phyloP scores from a whole-genome alignment of 345 rosid genomes.

The Melaleuca quinquenervia region DNA sequence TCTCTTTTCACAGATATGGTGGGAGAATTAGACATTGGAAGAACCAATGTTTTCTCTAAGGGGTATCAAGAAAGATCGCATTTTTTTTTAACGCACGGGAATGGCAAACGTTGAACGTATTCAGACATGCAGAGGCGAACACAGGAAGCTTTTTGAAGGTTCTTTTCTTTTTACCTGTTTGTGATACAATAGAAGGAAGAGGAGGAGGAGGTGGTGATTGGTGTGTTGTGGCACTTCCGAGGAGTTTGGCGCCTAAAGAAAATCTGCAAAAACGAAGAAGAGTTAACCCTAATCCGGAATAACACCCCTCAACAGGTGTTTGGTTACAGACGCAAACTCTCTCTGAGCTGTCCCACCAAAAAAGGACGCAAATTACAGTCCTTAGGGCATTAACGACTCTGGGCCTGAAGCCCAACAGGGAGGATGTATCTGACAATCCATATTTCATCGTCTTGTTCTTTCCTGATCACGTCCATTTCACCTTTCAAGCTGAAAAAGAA shows the following conservation, averaged over 20 bases:
- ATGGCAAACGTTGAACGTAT: not conserved
- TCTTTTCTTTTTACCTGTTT: slow-evolving; percentile 2
- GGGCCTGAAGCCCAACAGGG: not conserved
- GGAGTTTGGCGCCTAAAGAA: slow-evolving; percentile 34
- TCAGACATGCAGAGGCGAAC: not conserved
- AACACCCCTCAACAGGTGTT: slow-evolving; percentile 20
- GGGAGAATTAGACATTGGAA: not conserved
- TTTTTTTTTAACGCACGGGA: not conserved
- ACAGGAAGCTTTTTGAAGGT: not conserved
- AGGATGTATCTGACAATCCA: not conserved
- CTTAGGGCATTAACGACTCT: not conserved
- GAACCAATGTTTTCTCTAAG: not conserved
- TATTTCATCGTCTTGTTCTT: not conserved
- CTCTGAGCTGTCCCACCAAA: not conserved
- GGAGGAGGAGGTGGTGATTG: not conserved
- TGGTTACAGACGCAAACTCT: slow-evolving; percentile 35
- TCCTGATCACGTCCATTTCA: not conserved
- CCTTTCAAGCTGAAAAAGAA: not conserved
- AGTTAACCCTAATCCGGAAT: slow-evolving; percentile 47
- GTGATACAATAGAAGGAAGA: not conserved
- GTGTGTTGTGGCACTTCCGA: not conserved
- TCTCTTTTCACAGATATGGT: not conserved
- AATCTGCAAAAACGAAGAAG: slow-evolving; percentile 4
- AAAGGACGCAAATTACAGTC: not conserved
- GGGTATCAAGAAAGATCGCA: not conserved